These are phyloP conservation scores for Dactylonectria estremocensis DNA, from an alignment of 2,329 filamentous ascomycete genomes.

Conservation along the genomic window DNA sequence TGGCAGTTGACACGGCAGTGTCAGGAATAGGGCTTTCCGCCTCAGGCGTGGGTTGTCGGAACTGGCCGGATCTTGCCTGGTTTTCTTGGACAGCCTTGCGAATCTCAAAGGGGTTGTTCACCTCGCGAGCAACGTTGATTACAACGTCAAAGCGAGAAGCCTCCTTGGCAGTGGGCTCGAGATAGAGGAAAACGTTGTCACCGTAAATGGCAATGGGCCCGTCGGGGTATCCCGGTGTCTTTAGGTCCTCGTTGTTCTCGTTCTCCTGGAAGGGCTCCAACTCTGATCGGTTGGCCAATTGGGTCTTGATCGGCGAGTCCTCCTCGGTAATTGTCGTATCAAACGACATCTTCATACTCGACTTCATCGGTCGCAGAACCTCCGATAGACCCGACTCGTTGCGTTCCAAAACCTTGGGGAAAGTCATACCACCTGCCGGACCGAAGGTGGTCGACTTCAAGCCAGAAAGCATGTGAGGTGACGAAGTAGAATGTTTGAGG, in stretches of 20 bases:
- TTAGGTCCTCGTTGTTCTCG: constrained; percentile 84
- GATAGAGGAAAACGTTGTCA: constrained; percentile 83
- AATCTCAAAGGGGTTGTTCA: constrained; percentile 80
- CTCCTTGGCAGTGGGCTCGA: constrained; percentile 85
- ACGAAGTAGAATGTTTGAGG: constrained; percentile 78
- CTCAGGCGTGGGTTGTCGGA: constrained; percentile 49
- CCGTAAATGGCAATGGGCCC: constrained; percentile 88
- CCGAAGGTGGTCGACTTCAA: constrained; percentile 73
- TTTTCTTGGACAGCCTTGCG: constrained; percentile 46
- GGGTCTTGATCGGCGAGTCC: constrained; percentile 71
- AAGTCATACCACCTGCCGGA: constrained; percentile 74
- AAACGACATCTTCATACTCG: constrained; percentile 54
- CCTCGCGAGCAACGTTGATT: constrained; percentile 88
- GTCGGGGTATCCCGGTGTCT: constrained; percentile 86
- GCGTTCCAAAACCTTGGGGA: constrained; percentile 72
- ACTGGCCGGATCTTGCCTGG: constrained; percentile 48
- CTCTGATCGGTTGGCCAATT: constrained; percentile 72
- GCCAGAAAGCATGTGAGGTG: constrained; percentile 75
- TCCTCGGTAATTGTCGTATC: constrained; percentile 67
- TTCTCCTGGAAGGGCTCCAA: constrained; percentile 74
- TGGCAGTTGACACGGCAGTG: constrained; percentile 71
- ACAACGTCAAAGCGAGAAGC: constrained; percentile 85
- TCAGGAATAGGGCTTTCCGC: constrained; percentile 64
- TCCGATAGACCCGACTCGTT: constrained; percentile 74
- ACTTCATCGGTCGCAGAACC: constrained; percentile 68